Percentiles rank a stretch among this genome's conserved stretches.
These are phyloP conservation scores for Symbiodinium pilosum DNA, from an alignment of 73 alveolate genomes.

Conservation along the genomic window DNA sequence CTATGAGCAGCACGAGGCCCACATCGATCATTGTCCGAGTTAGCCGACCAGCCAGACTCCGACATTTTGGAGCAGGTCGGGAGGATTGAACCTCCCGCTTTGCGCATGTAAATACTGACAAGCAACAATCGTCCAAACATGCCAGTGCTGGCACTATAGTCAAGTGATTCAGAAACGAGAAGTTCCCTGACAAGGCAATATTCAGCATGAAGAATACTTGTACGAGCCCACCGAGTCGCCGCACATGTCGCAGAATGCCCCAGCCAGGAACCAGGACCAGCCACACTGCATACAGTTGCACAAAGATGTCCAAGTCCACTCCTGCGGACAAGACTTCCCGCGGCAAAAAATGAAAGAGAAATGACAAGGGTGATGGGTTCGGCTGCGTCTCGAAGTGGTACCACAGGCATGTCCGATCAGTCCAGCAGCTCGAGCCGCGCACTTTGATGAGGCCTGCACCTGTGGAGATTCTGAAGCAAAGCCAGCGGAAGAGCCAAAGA, in stretches of 20 bases:
- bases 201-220: conserved; percentile 80
- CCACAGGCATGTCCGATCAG: conserved; percentile 91
- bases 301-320: conserved; percentile 75
- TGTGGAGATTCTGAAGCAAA: conserved; percentile 57
- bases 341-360: conserved; percentile 68
- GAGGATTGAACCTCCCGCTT: background rate
- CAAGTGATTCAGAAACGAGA: conserved; percentile 87
- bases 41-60: background rate
- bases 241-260: conserved; percentile 25
- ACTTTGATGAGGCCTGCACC: conserved; percentile 92
- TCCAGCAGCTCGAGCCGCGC: conserved; percentile 86
- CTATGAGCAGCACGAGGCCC: conserved; percentile 7
- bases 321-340: conserved; percentile 44
- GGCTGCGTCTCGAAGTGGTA: conserved; percentile 90
- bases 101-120: background rate
- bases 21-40: conserved; percentile 5
- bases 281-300: conserved; percentile 74
- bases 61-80: background rate
- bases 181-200: conserved; percentile 65
- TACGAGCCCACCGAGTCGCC: conserved; percentile 82
- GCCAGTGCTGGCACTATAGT: conserved; percentile 87
- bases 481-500: conserved; percentile 85
- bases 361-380: conserved; percentile 76
- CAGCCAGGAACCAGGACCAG: conserved; percentile 70
- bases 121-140: conserved; percentile 79